phyloP scores from a whole-genome alignment of 192 early-diverging fungal species.

The Coemansia umbellata region DNA sequence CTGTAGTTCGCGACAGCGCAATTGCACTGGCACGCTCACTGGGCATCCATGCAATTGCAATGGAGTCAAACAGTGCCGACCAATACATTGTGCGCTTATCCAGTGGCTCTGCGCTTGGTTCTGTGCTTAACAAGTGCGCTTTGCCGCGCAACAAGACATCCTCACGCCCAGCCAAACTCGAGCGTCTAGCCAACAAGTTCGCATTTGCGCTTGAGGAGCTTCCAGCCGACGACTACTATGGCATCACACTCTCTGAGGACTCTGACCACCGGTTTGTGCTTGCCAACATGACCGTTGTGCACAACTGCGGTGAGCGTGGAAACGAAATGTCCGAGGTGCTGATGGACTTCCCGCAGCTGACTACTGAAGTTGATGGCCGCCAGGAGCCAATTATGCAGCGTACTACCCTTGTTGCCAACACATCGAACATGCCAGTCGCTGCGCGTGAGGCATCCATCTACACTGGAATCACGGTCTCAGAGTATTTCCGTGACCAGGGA shows the following conservation, averaged over 20 bases:
- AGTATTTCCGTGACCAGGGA: constrained; percentile 99
- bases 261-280: constrained; percentile 53
- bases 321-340: constrained; percentile 99
- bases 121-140: constrained; percentile 11
- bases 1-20: not conserved
- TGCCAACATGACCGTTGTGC: constrained; percentile 46
- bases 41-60: constrained; percentile 13
- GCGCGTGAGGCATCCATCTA: constrained; percentile 99
- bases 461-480: constrained; percentile 98
- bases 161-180: not conserved
- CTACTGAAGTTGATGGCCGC: constrained; percentile 88
- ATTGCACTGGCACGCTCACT: constrained; percentile 15
- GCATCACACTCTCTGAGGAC: constrained; percentile 17
- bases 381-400: constrained; percentile 99
- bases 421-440: constrained; percentile 99
- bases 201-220: constrained; percentile 8
- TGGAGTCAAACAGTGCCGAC: not conserved
- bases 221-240: constrained; percentile 27
- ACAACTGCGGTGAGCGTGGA: constrained; percentile 86
- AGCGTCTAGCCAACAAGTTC: constrained; percentile 8
- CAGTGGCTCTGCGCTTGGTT: constrained; percentile 5
- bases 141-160: not conserved
- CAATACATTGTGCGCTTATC: constrained; percentile 1
- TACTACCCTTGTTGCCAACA: constrained; percentile 98
- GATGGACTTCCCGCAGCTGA: constrained; percentile 98